phyloP scores from a whole-genome alignment of 148 eudicot genomes.

The Rhododendron vialii region DNA sequence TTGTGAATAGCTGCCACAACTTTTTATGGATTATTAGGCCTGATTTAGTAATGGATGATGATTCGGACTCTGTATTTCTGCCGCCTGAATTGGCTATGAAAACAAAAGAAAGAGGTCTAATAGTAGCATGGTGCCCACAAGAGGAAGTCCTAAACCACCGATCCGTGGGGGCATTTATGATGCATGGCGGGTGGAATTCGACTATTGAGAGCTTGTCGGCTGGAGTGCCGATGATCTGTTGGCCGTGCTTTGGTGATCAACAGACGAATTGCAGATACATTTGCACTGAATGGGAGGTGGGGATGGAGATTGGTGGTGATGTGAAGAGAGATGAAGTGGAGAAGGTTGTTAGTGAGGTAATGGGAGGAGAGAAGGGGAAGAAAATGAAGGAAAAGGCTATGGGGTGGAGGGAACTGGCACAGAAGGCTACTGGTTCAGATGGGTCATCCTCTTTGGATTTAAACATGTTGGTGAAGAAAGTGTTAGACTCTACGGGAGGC shows the following conservation, averaged over 20 bases:
- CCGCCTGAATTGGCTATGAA: conserved; percentile 6
- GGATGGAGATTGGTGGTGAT: neutral
- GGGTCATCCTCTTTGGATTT: conserved; percentile 4
- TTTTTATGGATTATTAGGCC: conserved; percentile 19
- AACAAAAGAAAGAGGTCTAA: conserved; percentile 8
- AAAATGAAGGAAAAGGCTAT: conserved; percentile 1
- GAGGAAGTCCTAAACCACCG: neutral
- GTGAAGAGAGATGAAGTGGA: neutral
- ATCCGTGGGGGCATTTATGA: neutral
- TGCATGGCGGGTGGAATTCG: neutral
- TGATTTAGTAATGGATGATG: neutral
- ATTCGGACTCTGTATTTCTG: neutral
- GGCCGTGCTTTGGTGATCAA: conserved; percentile 12
- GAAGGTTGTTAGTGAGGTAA: neutral
- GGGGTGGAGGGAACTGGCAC: conserved; percentile 6
- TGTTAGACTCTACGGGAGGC: neutral
- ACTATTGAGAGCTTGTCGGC: neutral
- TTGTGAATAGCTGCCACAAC: conserved; percentile 7
- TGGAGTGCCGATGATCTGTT: conserved; percentile 14
- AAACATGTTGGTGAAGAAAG: conserved; percentile 7
- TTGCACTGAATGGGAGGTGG: neutral
- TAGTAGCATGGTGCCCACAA: conserved; percentile 11
- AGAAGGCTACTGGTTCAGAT: neutral
- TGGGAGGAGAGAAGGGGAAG: neutral
- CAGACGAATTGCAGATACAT: neutral